Percentiles rank a stretch among this genome's conserved stretches.
phyloP scores from a whole-genome alignment of 345 rosid species.

The Heritiera littoralis region DNA sequence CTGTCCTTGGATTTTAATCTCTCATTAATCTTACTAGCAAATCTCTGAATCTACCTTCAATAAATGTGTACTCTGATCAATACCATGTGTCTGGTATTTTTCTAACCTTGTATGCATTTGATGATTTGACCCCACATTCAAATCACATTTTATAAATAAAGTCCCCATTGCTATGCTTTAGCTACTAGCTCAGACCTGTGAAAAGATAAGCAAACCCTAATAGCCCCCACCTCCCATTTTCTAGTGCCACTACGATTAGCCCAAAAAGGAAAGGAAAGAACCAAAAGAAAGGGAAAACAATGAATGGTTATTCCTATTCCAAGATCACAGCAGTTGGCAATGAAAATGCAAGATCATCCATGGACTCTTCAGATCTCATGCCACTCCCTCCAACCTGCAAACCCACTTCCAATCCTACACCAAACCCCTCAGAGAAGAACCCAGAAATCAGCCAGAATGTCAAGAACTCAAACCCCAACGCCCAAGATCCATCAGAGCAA shows the following conservation, averaged over 20 bases:
- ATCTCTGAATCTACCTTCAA: not conserved
- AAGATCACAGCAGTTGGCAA: slow-evolving; percentile 36
- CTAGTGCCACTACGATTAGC: not conserved
- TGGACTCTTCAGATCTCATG: slow-evolving; percentile 38
- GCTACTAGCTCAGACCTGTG: slow-evolving; percentile 14
- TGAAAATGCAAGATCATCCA: slow-evolving; percentile 42
- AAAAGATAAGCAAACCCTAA: slow-evolving; percentile 1
- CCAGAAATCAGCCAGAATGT: slow-evolving; percentile 7
- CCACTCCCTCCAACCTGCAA: slow-evolving; percentile 24
- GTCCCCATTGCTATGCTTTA: slow-evolving; percentile 1
- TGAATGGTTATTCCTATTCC: slow-evolving; percentile 48
- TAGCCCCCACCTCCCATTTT: not conserved
- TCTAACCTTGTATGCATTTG: not conserved
- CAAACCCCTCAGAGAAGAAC: not conserved
- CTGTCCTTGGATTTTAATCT: not conserved
- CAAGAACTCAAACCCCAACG: slow-evolving; percentile 11
- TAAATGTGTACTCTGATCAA: not conserved
- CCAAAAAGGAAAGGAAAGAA: not conserved
- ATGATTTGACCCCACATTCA: slow-evolving; percentile 20
- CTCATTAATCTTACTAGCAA: not conserved
- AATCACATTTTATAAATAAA: not conserved
- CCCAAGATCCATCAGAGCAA: slow-evolving; percentile 27
- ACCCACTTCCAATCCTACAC: slow-evolving; percentile 8
- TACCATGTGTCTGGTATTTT: not conserved
- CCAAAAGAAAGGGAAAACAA: slow-evolving; percentile 13